Evolutionary conservation across 805 yeast species (phyloP).

Genomic region (Candida ponderosae): DNA sequence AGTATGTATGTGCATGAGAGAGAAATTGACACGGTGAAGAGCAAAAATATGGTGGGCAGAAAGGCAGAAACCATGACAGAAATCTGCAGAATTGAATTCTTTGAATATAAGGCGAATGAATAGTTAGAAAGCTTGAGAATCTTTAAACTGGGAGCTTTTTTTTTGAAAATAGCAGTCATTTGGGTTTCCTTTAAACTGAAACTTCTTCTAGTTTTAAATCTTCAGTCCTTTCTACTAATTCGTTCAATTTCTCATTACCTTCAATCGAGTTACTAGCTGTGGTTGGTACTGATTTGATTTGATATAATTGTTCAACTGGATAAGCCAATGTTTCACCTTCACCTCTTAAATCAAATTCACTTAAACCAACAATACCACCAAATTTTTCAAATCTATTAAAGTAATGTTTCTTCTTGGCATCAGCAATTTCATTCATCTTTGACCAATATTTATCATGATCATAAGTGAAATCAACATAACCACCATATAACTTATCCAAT

Average conservation of each 20-base stretch:
- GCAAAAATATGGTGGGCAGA: too few relatives aligned
- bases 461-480: constrained; percentile 77
- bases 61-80: too few relatives aligned
- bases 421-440: constrained; percentile 52
- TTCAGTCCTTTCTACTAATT: background rate
- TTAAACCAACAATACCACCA: constrained; percentile 68
- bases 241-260: background rate
- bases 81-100: too few relatives aligned
- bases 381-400: constrained; percentile 60
- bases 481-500: constrained; percentile 80
- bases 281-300: background rate
- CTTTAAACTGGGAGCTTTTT: too few relatives aligned
- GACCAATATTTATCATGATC: constrained; percentile 79
- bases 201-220: background rate
- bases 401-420: constrained; percentile 52
- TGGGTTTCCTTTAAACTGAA: too few relatives aligned
- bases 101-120: too few relatives aligned
- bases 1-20: too few relatives aligned
- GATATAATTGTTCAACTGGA: constrained; percentile 13
- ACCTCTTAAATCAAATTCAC: constrained; percentile 74
- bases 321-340: constrained; percentile 19
- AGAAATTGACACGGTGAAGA: too few relatives aligned
- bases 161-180: too few relatives aligned
- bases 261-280: background rate
- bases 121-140: too few relatives aligned